These are phyloP conservation scores for Rhizopus stolonifer DNA, from an alignment of 371 early-diverging fungal genomes.

Conservation along the genomic window DNA sequence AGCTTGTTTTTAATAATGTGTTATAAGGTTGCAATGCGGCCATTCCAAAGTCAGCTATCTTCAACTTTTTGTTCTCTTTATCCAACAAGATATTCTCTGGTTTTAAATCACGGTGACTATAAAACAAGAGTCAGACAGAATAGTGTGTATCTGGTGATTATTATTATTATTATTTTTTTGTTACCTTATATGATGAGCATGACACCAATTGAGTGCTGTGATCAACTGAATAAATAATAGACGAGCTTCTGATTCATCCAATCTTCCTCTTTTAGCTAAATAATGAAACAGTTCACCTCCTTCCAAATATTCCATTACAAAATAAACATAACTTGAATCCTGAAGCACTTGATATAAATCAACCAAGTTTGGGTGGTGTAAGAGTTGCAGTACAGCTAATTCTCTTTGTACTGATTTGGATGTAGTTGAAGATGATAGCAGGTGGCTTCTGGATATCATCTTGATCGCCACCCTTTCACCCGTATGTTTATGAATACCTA, in stretches of 20 bases:
- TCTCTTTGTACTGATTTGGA: conserved; percentile 85
- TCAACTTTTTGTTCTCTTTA: conserved; percentile 66
- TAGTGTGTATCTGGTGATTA: neutral
- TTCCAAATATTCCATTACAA: conserved; percentile 93
- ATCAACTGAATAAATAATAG: conserved; percentile 91
- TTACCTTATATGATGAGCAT: conserved; percentile 85
- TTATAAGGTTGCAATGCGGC: conserved; percentile 66
- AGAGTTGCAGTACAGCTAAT: conserved; percentile 85
- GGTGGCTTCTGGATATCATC: conserved; percentile 71
- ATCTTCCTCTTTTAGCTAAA: conserved; percentile 78
- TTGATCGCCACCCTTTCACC: conserved; percentile 85
- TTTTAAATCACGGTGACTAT: conserved; percentile 63
- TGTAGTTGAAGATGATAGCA: conserved; percentile 52
- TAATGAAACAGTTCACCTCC: conserved; percentile 96
- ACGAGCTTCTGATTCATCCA: conserved; percentile 85
- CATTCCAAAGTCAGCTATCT: conserved; percentile 87
- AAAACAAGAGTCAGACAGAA: neutral
- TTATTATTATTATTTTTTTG: neutral
- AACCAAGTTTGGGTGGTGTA: conserved; percentile 88
- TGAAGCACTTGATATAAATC: conserved; percentile 87
- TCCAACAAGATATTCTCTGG: conserved; percentile 75
- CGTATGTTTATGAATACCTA: conserved; percentile 72
- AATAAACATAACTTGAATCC: conserved; percentile 62
- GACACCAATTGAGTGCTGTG: conserved; percentile 89
- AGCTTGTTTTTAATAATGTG: conserved; percentile 70